Evolutionary conservation across 352 stramenopile genomes (phyloP).

Genomic region (Pythium monospermum): DNA sequence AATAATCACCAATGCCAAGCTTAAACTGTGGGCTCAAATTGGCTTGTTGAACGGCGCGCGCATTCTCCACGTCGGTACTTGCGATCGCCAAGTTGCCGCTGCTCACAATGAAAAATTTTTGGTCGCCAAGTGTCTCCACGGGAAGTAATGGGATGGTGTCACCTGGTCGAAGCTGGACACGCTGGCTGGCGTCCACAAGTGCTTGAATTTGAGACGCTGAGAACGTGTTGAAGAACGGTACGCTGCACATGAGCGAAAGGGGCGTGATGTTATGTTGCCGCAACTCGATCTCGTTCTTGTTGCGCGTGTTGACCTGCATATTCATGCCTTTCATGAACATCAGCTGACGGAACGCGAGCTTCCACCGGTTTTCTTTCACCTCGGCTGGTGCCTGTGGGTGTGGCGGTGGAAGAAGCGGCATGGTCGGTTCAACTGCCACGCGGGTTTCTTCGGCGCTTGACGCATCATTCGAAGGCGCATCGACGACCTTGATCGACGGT

Average conservation of each 20-base stretch:
- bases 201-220: conserved; percentile 45
- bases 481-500: conserved; percentile 1
- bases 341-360: conserved; percentile 69
- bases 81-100: conserved; percentile 50
- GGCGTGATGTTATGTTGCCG: conserved; percentile 74
- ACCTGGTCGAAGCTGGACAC: conserved; percentile 40
- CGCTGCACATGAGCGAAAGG: conserved; percentile 64
- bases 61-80: conserved; percentile 27
- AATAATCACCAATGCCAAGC: conserved; percentile 70
- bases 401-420: not conserved
- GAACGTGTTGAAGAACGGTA: conserved; percentile 73
- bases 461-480: not conserved
- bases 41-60: conserved; percentile 40
- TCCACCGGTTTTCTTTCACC: conserved; percentile 55
- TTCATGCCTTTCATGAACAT: conserved; percentile 86
- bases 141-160: conserved; percentile 35
- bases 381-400: conserved; percentile 2
- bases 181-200: conserved; percentile 41
- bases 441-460: conserved; percentile 14
- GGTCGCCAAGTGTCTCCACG: conserved; percentile 19
- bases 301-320: conserved; percentile 68
- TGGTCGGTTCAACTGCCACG: not conserved
- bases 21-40: conserved; percentile 48
- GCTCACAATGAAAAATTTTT: conserved; percentile 59
- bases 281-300: conserved; percentile 76